Base-by-base conservation (phyloP, 1,284 basidiomycete species). In the Cronartium ribicola region DNA sequence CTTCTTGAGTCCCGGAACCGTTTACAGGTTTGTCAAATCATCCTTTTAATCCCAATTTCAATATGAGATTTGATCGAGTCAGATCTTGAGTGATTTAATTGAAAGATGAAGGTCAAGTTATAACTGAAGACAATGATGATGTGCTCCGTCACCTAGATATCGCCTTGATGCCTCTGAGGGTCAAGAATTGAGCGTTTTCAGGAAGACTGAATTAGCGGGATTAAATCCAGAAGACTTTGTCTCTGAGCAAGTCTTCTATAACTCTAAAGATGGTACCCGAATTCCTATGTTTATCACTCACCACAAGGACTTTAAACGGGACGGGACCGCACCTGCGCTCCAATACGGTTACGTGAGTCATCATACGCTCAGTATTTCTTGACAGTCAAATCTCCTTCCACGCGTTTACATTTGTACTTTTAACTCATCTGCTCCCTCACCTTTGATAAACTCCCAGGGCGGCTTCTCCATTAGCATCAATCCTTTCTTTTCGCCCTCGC, bases 201-300 rank as follows among this genome's bases (percentile, higher is more conserved):
- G 87, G 69, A 84, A 85, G 44, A 88, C 88, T 0, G 80, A 85
- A 70, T 85, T 92, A 11, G 84, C 84, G 7, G 90, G 89, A 0
- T 83, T 94, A 67, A 84, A 86, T 67, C 84, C 87, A 0, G 85
- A 88, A 4, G 89, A 92, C 70, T 94, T 92, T 79, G 84, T 86
- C 8, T 85, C 87, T 39, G 85, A 86, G 77, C 91, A 93, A 82
- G 87, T 90, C 10, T 91, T 90, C 87, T 91, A 88, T 78, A 80
- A 83, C 22, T 88, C 87, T 81, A 90, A 89, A 80, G 92, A 94
- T 79, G 90, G 90, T 0, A 92, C 90, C 2, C 85, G 84, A 66
- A 84, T 94, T 43, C 91, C 91, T 2, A 92, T 94, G 90, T 94
- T 92, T 79, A 85, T 94, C 75, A 90, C 92, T 40, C 85, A 87